These are phyloP conservation scores for Thielaviopsis euricoi DNA, from an alignment of 2,329 filamentous ascomycete genomes.

Conservation along the genomic window DNA sequence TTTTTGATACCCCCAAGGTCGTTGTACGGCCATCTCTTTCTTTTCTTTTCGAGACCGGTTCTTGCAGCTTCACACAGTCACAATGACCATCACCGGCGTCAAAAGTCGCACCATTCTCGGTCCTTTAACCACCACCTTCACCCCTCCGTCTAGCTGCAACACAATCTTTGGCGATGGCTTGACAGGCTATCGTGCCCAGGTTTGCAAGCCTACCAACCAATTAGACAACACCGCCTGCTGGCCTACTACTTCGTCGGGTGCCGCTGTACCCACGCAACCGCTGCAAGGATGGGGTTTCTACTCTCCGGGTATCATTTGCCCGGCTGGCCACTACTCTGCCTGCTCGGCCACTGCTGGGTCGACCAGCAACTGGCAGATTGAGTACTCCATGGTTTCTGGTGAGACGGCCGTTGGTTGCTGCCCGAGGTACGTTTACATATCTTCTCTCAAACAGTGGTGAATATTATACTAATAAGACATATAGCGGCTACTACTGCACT, in stretches of 20 bases:
- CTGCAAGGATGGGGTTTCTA: slow-evolving; percentile 21
- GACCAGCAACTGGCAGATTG: slow-evolving; percentile 15
- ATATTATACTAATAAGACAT: slow-evolving; percentile 2
- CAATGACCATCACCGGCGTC: slow-evolving; percentile 9
- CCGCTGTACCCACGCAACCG: slow-evolving; percentile 11
- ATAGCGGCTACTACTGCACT: slow-evolving; percentile 14
- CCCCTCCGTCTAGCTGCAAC: slow-evolving; percentile 10
- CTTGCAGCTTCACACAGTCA: neutral
- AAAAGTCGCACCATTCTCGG: slow-evolving; percentile 11
- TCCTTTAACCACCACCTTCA: slow-evolving; percentile 14
- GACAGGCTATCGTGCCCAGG: slow-evolving; percentile 6
- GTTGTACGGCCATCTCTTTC: neutral
- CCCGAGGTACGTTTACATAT: slow-evolving; percentile 16
- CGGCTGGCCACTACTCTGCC: slow-evolving; percentile 18
- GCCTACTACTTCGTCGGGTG: slow-evolving; percentile 6
- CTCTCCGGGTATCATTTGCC: slow-evolving; percentile 20
- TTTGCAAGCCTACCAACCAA: slow-evolving; percentile 7
- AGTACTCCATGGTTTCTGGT: slow-evolving; percentile 15
- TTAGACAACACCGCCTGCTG: slow-evolving; percentile 10
- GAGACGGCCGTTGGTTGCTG: slow-evolving; percentile 21
- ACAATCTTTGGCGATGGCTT: slow-evolving; percentile 10
- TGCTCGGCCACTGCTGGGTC: slow-evolving; percentile 18
- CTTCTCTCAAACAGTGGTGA: slow-evolving; percentile 2
- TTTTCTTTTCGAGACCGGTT: neutral
- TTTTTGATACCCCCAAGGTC: neutral